Evolutionary conservation across 805 yeast genomes (phyloP).

Genomic region (Saccharomyces mikatae): DNA sequence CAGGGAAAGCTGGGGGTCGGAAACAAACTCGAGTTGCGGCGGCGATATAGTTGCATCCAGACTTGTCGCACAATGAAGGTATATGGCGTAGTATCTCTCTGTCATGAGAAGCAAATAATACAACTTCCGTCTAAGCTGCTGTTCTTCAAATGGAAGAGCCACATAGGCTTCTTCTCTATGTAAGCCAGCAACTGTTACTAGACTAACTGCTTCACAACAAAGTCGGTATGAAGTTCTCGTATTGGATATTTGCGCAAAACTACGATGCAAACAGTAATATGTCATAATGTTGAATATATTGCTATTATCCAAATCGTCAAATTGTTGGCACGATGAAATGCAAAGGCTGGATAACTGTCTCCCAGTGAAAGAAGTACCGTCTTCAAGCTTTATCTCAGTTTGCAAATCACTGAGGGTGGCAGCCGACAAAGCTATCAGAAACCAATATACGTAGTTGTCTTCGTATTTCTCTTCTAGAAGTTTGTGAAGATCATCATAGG

Average conservation of each 20-base stretch:
- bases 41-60: not conserved
- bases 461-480: not conserved
- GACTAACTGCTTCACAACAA: not conserved
- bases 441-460: not conserved
- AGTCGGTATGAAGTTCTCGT: not conserved
- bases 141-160: not conserved
- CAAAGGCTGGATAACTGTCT: conserved; percentile 50
- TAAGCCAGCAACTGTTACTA: not conserved
- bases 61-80: not conserved
- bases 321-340: conserved; percentile 90
- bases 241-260: not conserved
- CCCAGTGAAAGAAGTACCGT: conserved; percentile 68
- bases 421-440: not conserved
- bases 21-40: not conserved
- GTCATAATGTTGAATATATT: not conserved
- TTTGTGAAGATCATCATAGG: not conserved
- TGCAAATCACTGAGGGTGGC: conserved; percentile 42
- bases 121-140: not conserved
- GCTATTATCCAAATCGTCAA: conserved; percentile 44
- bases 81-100: not conserved
- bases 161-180: not conserved
- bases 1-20: not conserved
- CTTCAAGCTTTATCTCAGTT: conserved; percentile 67
- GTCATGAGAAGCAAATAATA: not conserved
- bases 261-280: not conserved